Percentiles rank a stretch among this genome's conserved stretches.
Evolutionary conservation across 495 filamentous ascomycete genomes (phyloP).

Genomic region (Annulohypoxylon moriforme): DNA sequence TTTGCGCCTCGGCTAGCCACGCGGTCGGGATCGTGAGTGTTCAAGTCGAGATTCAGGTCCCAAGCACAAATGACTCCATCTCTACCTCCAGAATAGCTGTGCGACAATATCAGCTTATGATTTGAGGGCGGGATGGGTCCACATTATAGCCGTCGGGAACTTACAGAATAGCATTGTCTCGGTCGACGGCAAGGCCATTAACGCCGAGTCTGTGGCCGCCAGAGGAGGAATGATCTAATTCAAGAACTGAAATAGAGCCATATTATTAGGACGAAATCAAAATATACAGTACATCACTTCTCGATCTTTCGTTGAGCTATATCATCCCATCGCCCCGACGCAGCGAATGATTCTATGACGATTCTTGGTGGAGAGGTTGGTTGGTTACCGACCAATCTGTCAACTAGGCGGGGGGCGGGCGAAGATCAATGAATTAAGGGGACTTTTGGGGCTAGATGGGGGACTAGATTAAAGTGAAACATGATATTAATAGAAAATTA

Average conservation of each 20-base stretch:
- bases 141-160: slow-evolving; percentile 49
- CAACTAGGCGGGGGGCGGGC: slow-evolving; percentile 34
- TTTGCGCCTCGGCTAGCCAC: slow-evolving; percentile 41
- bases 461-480: slow-evolving; percentile 14
- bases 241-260: slow-evolving; percentile 73
- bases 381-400: slow-evolving; percentile 2
- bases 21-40: slow-evolving; percentile 50
- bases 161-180: slow-evolving; percentile 87
- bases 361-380: slow-evolving; percentile 16
- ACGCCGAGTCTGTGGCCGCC: slow-evolving; percentile 91
- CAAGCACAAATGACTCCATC: slow-evolving; percentile 97
- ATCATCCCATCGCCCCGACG: background rate
- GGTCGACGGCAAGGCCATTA: slow-evolving; percentile 90
- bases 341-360: slow-evolving; percentile 7
- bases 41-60: slow-evolving; percentile 77
- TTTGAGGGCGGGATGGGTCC: slow-evolving; percentile 37
- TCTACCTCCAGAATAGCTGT: slow-evolving; percentile 92
- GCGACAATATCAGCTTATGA: slow-evolving; percentile 23
- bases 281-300: background rate
- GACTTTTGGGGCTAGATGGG: slow-evolving; percentile 2
- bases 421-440: slow-evolving; percentile 32
- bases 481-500: slow-evolving; percentile 20
- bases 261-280: slow-evolving; percentile 35
- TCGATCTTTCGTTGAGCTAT: background rate
- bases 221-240: slow-evolving; percentile 88